Percentiles rank a stretch among this genome's conserved stretches.
These are phyloP conservation scores for Eucalyptus melliodora DNA, from an alignment of 345 rosid genomes.

Conservation along the genomic window DNA sequence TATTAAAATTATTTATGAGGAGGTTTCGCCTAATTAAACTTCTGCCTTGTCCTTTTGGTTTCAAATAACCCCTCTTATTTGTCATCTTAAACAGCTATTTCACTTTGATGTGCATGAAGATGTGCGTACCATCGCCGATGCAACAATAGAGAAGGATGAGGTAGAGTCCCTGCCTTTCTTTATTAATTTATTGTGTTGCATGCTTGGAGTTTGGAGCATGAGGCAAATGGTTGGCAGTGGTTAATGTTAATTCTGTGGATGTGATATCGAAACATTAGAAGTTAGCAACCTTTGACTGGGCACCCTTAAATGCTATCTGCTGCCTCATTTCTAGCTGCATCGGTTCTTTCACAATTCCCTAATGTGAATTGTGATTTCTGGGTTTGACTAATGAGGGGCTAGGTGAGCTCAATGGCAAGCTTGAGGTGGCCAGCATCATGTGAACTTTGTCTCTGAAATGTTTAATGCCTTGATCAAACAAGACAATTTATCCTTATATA, in stretches of 20 bases:
- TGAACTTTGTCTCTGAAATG: neutral
- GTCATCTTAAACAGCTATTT: conserved; percentile 47
- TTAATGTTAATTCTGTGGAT: neutral
- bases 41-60: neutral
- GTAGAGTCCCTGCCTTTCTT: conserved; percentile 6
- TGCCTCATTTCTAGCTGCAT: neutral
- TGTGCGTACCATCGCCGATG: conserved; percentile 92
- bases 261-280: neutral
- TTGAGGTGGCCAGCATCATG: neutral
- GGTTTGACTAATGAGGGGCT: neutral
- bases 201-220: neutral
- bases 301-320: neutral
- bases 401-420: neutral
- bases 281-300: neutral
- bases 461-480: neutral
- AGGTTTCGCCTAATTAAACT: neutral
- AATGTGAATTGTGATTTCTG: neutral
- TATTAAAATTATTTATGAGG: neutral
- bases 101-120: conserved; percentile 99
- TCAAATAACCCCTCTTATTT: neutral
- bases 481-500: neutral
- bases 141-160: conserved; percentile 97
- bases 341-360: neutral
- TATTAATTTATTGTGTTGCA: neutral
- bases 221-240: neutral